A percentile compares a stretch with the other conserved stretches of the same genome.
phyloP scores from a whole-genome alignment of 2,329 filamentous ascomycete species.

The Rosellinia necatrix region DNA sequence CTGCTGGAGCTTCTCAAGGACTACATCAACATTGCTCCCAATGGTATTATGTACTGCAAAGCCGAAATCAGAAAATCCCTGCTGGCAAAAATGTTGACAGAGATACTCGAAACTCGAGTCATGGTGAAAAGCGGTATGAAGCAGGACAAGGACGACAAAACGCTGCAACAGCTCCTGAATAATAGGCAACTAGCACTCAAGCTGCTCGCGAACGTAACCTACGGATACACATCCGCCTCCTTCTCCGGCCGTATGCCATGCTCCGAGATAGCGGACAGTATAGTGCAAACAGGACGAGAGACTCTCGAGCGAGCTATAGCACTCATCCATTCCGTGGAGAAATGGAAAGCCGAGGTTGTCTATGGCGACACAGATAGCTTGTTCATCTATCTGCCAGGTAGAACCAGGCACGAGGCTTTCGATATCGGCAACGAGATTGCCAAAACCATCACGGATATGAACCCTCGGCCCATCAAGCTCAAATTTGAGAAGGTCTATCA shows the following conservation, averaged over 20 bases:
- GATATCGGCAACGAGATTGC: constrained; percentile 92
- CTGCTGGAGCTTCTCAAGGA: constrained; percentile 80
- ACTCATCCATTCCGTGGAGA: constrained; percentile 82
- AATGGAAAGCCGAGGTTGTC: constrained; percentile 94
- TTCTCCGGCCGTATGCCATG: constrained; percentile 98
- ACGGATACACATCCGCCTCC: constrained; percentile 94
- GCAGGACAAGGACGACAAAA: constrained; percentile 83
- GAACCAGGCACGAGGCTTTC: constrained; percentile 87
- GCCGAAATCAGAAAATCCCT: constrained; percentile 85
- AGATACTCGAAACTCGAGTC: constrained; percentile 92
- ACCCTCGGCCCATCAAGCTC: constrained; percentile 89
- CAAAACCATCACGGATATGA: constrained; percentile 82
- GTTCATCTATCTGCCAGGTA: constrained; percentile 87
- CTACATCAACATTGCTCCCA: constrained; percentile 89
- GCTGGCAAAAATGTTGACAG: constrained; percentile 92
- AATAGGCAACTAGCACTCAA: constrained; percentile 94
- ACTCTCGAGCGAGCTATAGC: constrained; percentile 94
- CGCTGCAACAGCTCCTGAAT: constrained; percentile 84
- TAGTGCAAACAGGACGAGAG: constrained; percentile 93
- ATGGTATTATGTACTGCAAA: constrained; percentile 95
- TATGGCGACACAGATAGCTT: constrained; percentile 97
- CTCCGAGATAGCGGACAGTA: constrained; percentile 96
- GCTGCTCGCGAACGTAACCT: constrained; percentile 97
- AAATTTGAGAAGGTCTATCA: constrained; percentile 99
- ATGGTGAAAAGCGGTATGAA: constrained; percentile 99